Evolutionary conservation across 805 yeast species (phyloP).

Genomic region (Myxozyma neglecta): DNA sequence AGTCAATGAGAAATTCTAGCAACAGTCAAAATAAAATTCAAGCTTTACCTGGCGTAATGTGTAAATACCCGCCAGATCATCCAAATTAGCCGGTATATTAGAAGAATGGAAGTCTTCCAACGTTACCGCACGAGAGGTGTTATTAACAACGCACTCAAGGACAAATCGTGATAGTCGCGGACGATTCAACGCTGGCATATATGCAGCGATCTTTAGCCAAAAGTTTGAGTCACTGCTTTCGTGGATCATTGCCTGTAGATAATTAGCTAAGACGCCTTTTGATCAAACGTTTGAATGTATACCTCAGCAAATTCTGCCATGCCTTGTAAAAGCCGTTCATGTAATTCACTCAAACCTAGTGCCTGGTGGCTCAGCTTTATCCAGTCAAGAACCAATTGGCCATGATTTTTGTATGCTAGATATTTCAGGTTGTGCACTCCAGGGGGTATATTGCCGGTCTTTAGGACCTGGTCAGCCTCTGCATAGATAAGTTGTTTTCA

Average conservation of each 20-base stretch:
- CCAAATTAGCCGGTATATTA: slow-evolving; percentile 16
- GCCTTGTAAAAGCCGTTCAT: slow-evolving; percentile 47
- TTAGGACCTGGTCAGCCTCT: slow-evolving; percentile 11
- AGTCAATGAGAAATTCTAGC: not conserved
- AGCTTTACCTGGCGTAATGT: slow-evolving; percentile 9
- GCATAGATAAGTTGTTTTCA: not conserved
- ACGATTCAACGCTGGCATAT: slow-evolving; percentile 22
- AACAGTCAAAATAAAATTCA: not conserved
- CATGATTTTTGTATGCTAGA: slow-evolving; percentile 77
- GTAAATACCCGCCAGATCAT: slow-evolving; percentile 22
- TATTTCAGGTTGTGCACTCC: slow-evolving; percentile 72
- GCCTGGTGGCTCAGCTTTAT: slow-evolving; percentile 35
- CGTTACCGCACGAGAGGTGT: not conserved
- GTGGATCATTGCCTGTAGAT: slow-evolving; percentile 49
- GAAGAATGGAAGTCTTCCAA: slow-evolving; percentile 5
- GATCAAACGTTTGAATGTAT: slow-evolving; percentile 36
- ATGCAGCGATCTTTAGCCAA: slow-evolving; percentile 30
- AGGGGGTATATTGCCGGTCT: slow-evolving; percentile 50
- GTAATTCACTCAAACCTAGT: slow-evolving; percentile 41
- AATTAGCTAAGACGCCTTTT: slow-evolving; percentile 47
- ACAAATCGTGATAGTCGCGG: slow-evolving; percentile 22
- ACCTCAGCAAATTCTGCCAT: slow-evolving; percentile 67
- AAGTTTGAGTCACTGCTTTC: slow-evolving; percentile 48
- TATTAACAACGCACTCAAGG: slow-evolving; percentile 22
- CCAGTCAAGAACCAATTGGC: slow-evolving; percentile 59